A percentile compares a stretch with the other conserved stretches of the same genome.
Conservation (phyloP, 108 stramenopile species). For the Cyclotella atomus region DNA sequence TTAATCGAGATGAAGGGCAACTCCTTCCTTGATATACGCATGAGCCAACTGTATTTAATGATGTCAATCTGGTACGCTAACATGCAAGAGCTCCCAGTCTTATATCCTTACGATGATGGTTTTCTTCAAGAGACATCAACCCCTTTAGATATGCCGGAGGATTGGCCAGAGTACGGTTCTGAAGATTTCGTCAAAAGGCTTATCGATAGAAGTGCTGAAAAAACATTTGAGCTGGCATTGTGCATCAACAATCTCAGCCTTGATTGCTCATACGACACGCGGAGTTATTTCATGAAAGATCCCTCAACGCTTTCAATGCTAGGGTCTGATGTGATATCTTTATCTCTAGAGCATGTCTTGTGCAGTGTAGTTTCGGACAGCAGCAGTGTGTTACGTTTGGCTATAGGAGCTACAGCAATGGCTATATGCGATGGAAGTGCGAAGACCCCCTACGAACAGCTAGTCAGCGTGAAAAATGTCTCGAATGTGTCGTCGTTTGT, state of each 20-base stretch:
- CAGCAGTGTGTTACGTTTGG: constrained; percentile 29
- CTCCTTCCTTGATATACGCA: constrained; percentile 60
- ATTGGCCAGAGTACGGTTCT: constrained; percentile 85
- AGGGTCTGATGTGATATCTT: constrained; percentile 4
- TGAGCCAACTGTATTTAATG: constrained; percentile 78
- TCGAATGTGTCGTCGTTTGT: constrained; percentile 37
- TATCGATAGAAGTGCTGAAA: constrained; percentile 22
- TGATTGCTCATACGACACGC: constrained; percentile 66
- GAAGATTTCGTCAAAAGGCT: constrained; percentile 58
- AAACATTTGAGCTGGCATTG: constrained; percentile 56
- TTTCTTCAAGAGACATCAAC: constrained; percentile 50
- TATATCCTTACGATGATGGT: constrained; percentile 66
- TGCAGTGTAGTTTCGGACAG: constrained; percentile 6
- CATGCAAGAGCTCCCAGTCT: constrained; percentile 80
- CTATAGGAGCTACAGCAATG: constrained; percentile 47
- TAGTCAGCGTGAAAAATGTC: constrained; percentile 3
- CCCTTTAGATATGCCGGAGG: constrained; percentile 34
- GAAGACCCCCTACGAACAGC: constrained; percentile 11
- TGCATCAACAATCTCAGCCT: constrained; percentile 52
- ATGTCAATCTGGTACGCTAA: constrained; percentile 84
- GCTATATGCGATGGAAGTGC: constrained; percentile 51
- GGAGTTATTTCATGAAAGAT: constrained; percentile 49
- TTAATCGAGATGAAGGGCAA: constrained; percentile 43
- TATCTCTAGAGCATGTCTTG: constrained; percentile 7
- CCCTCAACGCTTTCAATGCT: constrained; percentile 30